Base-by-base conservation (phyloP, 1,284 basidiomycete genomes). In the Bondarzewia mesenterica region DNA sequence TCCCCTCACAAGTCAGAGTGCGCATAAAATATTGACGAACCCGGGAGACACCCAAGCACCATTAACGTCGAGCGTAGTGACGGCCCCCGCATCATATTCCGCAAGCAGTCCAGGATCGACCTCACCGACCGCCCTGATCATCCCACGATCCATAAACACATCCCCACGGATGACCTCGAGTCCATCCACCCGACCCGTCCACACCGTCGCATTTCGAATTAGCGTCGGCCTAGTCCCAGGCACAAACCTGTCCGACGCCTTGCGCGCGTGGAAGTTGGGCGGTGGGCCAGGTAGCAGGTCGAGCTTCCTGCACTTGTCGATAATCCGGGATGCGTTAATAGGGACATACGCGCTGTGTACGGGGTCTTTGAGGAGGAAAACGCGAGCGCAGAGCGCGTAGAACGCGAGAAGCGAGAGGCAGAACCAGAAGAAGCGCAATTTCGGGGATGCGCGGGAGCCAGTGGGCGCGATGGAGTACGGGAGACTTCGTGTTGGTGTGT, bases 171-270 rank as follows among this genome's bases (percentile, higher is more conserved):
- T 61, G 32, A 87, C 66, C 55, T 85, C 78, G 16, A 73, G 75
- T 5, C 82, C 83, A 45, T 82, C 77, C 29, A 80, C 64, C 41
- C 74, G 75, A 16, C 89, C 89, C 0, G 87, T 91, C 75, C 90
- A 89, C 16, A 95, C 73, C 0, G 79, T 82, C 2, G 80, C 89
- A 62, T 94, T 92, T 60, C 74, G 74, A 56, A 94, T 82, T 56
- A 85, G 69, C 6, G 82, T 80, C 3, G 82, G 67, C 36, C 73
- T 73, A 0, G 84, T 85, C 3, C 81, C 83, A 5, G 66, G 63
- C 47, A 84, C 87, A 57, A 77, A 88, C 37, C 90, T 71, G 59
- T 93, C 89, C 5, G 82, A 89, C 29, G 62, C 63, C 6, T 73
- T 73, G 12, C 91, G 75, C 25, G 65, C 60, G 41, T 65, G 60